A percentile compares a stretch with the other conserved stretches of the same genome.
Evolutionary conservation across 345 rosid species (phyloP).

Genomic region (Heritiera littoralis): DNA sequence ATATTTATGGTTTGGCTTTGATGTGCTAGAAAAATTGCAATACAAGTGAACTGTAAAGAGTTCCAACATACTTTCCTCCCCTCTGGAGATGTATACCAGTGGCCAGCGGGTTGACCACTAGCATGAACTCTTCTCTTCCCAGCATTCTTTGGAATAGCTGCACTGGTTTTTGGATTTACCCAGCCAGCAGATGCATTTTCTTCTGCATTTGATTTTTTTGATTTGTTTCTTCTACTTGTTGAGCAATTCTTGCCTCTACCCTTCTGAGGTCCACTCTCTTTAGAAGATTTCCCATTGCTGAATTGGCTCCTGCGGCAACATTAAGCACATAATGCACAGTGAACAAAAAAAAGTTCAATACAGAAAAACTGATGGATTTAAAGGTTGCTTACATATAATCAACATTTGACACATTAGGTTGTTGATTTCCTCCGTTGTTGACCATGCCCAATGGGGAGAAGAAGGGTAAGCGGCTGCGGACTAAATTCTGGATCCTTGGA

Average conservation of each 20-base stretch:
- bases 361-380: slow-evolving; percentile 9
- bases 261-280: slow-evolving; percentile 35
- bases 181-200: slow-evolving; percentile 48
- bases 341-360: not conserved
- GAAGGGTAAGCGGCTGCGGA: slow-evolving; percentile 63
- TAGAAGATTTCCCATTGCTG: slow-evolving; percentile 52
- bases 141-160: slow-evolving; percentile 62
- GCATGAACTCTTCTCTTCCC: slow-evolving; percentile 80
- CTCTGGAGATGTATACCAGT: slow-evolving; percentile 77
- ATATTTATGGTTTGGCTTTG: not conserved
- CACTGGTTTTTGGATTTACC: slow-evolving; percentile 56
- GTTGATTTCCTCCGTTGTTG: slow-evolving; percentile 37
- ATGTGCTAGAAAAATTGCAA: not conserved
- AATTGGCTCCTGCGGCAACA: slow-evolving; percentile 70
- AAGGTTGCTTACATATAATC: slow-evolving; percentile 60
- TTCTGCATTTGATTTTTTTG: slow-evolving; percentile 39
- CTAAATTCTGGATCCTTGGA: slow-evolving; percentile 62
- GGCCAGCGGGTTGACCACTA: slow-evolving; percentile 56
- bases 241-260: slow-evolving; percentile 37
- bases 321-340: not conserved
- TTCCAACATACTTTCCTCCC: slow-evolving; percentile 69
- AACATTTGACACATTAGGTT: slow-evolving; percentile 41
- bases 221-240: slow-evolving; percentile 42
- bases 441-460: slow-evolving; percentile 56
- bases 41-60: not conserved